Conservation (phyloP, 805 yeast genomes). For the Ogataea saltuana region DNA sequence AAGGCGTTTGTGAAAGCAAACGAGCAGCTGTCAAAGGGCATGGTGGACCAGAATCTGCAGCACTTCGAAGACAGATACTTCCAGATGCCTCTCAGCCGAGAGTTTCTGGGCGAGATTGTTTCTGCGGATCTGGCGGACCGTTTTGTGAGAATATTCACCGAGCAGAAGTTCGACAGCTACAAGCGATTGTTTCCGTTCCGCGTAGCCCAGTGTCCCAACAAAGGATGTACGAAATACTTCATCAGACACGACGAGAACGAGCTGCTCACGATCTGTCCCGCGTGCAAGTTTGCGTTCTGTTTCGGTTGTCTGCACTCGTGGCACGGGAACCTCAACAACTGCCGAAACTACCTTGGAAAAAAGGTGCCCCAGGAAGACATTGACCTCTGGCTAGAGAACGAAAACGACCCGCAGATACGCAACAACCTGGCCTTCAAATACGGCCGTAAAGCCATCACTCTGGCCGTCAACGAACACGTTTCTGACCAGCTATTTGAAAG, state of each 20-base stretch:
- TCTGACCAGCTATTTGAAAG: constrained; percentile 50
- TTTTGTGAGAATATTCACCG: constrained; percentile 40
- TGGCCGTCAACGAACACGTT: constrained; percentile 45
- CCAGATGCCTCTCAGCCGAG: constrained; percentile 40
- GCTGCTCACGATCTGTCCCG: constrained; percentile 47
- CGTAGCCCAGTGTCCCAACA: constrained; percentile 52
- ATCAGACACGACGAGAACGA: constrained; percentile 49
- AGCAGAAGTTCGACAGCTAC: constrained; percentile 44
- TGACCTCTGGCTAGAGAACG: constrained; percentile 36
- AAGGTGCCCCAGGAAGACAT: constrained; percentile 42
- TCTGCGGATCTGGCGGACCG: constrained; percentile 33
- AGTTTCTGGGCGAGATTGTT: constrained; percentile 30
- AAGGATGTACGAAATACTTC: constrained; percentile 45
- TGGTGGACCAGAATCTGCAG: constrained; percentile 24
- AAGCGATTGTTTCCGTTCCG: constrained; percentile 47
- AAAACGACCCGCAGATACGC: constrained; percentile 37
- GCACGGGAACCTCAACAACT: constrained; percentile 55
- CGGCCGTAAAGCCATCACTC: constrained; percentile 44
- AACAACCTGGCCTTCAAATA: constrained; percentile 36
- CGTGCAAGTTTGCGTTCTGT: constrained; percentile 57
- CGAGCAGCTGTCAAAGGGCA: constrained; percentile 19
- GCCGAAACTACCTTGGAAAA: constrained; percentile 39
- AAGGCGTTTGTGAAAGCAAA: constrained; percentile 21
- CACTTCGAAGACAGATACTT: constrained; percentile 42
- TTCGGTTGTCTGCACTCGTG: constrained; percentile 57